These are phyloP conservation scores for Psilocybe azurescens DNA, from an alignment of 768 basidiomycete genomes.

Conservation along the genomic window DNA sequence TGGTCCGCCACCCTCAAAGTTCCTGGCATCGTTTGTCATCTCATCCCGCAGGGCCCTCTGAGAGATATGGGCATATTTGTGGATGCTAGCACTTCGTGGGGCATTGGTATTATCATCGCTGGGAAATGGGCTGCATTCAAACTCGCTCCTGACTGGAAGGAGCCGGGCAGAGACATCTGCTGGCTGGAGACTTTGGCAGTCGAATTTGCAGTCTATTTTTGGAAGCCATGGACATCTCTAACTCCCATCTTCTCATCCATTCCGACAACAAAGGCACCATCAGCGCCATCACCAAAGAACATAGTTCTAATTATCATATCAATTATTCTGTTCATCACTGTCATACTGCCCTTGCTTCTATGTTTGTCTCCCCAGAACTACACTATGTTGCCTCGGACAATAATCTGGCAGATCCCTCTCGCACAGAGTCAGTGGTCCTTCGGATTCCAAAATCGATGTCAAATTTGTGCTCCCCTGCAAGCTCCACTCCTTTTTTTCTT, in stretches of 20 bases:
- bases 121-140: slow-evolving; percentile 22
- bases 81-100: slow-evolving; percentile 31
- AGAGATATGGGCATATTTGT: slow-evolving; percentile 30
- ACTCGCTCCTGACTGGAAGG: no score
- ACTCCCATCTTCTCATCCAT: no score
- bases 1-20: background rate
- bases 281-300: no score
- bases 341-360: background rate
- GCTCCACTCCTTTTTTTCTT: background rate
- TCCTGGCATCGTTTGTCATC: background rate
- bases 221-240: no score
- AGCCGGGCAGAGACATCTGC: no score
- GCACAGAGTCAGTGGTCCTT: background rate
- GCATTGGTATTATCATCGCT: slow-evolving; percentile 13
- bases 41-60: background rate
- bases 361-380: background rate
- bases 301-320: no score
- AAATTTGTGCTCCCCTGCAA: background rate
- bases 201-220: no score
- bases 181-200: no score
- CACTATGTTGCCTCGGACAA: background rate
- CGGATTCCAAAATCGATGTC: background rate
- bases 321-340: background rate
- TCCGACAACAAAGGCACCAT: no score
- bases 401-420: background rate